Base-by-base conservation (phyloP, 257 asterid genomes). In the Nicotiana knightiana region DNA sequence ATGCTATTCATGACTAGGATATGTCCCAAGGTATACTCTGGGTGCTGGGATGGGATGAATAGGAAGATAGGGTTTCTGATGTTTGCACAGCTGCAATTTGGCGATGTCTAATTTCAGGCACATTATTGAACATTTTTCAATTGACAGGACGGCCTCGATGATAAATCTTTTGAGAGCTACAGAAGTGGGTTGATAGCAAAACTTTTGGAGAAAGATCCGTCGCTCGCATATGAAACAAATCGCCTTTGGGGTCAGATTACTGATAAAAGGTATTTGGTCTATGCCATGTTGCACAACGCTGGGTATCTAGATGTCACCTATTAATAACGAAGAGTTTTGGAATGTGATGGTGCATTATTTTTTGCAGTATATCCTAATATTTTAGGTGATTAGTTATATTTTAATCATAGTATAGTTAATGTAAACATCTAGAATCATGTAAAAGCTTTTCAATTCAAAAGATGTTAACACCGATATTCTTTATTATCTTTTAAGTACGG, bases 131-230 rank as follows among this genome's bases (percentile, higher is more conserved):
- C 80, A 26, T 70, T 33, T 30, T 82, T 80, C 66, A 28, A 65
- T 35, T 76, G 83, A 91, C 97, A 96, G 99, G 89, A 79, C 51
- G 90, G 77, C 75, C 93, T 94, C 51, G 96, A 92, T 86, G 79
- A 87, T 58, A 98, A 92, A 53, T 88, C 97, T 48, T 96, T 94
- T 76, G 93, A 92, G 91, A 89, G 90, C 83, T 96, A 92, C 86
- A 91, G 88, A 87, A 91, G 86, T 65, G 98, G 98, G 64, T 85
- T 96, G 81, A 77, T 88, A 43, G 97, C 93, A 81, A 94, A 91
- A 92, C 96, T 96, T 87, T 88, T 94, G 81, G 98, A 96, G 94
- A 96, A 96, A 91, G 99, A 94, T 85, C 96, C 98, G 81, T 96
- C 98, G 67, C 97, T 96, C 83, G 67, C 86, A 46, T 94, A 89